Evolutionary conservation across 306 rosid genomes (phyloP).

Genomic region (Cicer judaicum): DNA sequence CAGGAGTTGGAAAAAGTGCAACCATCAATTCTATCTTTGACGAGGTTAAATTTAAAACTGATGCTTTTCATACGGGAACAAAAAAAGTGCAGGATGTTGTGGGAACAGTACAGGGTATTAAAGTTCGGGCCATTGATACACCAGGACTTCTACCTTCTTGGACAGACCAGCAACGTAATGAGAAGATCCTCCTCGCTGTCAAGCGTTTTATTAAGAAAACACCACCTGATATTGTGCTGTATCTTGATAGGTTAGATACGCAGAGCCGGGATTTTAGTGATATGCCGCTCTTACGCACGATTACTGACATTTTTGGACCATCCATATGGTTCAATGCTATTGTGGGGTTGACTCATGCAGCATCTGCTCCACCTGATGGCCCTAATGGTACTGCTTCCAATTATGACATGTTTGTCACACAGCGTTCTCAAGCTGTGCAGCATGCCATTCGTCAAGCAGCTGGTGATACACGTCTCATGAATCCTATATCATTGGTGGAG

Average conservation of each 20-base stretch:
- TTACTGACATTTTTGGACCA: slow-evolving; percentile 89
- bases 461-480: slow-evolving; percentile 99
- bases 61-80: slow-evolving; percentile 90
- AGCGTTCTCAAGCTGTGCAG: slow-evolving; percentile 96
- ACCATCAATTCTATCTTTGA: slow-evolving; percentile 97
- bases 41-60: slow-evolving; percentile 83
- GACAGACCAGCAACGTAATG: slow-evolving; percentile 87
- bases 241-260: slow-evolving; percentile 94
- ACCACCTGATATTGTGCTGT: slow-evolving; percentile 94
- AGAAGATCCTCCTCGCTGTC: slow-evolving; percentile 84
- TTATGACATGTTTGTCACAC: slow-evolving; percentile 96
- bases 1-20: slow-evolving; percentile 98
- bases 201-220: slow-evolving; percentile 82
- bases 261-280: slow-evolving; percentile 95
- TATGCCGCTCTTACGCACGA: slow-evolving; percentile 92
- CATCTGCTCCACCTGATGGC: slow-evolving; percentile 98
- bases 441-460: slow-evolving; percentile 99
- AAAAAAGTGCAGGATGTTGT: slow-evolving; percentile 96
- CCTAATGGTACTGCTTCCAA: slow-evolving; percentile 91
- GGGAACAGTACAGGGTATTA: slow-evolving; percentile 96
- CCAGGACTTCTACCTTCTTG: slow-evolving; percentile 94
- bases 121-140: slow-evolving; percentile 91
- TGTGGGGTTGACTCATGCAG: slow-evolving; percentile 97
- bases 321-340: slow-evolving; percentile 98
- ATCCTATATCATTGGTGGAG: slow-evolving; percentile 96